Evolutionary conservation across 306 rosid species (phyloP), one percentile per base, ranked within the genome.

Genomic region (cucumber (Cucumis sativus)): DNA sequence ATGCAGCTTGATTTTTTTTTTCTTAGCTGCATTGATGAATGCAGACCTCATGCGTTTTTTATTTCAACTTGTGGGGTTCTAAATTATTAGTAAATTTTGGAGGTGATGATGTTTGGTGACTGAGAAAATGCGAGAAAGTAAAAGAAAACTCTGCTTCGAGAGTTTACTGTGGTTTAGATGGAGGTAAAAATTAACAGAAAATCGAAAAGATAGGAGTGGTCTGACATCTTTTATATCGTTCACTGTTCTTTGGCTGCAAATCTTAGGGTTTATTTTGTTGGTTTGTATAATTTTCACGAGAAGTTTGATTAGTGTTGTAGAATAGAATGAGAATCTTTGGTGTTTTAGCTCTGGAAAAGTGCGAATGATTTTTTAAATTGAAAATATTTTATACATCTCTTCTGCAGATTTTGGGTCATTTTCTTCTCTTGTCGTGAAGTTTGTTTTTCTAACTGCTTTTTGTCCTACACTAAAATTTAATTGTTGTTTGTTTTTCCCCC

Each of bases 71-170:
- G 33, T 72, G 61, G 61, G 76, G 56, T 16, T 49, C 39, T 47
- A 33, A 72, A 49, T 72, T 72, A 25, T 3, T 23, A 51, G 41
- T 72, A 14, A 25, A 25, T 28, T 72, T 52, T 25, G 0, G 16
- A 51, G 61, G 60, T 4, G 14, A 16, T 47, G 58, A 37, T 70
- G 57, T 72, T 72, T 72, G 61, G 61, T 72, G 41, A 45, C 43
- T 20, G 74, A 67, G 55, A 39, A 66, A 66, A 45, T 11, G 72
- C 51, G 72, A 33, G 76, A 72, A 72, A 72, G 76, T 25, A 25
- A 51, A 30, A 72, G 61, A 43, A 72, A 49, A 25, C 60, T 10
- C 45, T 28, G 43, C 6, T 51, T 49, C 37, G 43, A 51, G 76
- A 51, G 60, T 72, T 8, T 72, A 15, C 28, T 55, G 43, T 21